A percentile compares a stretch with the other conserved stretches of the same genome.
Evolutionary conservation across 257 asterid genomes (phyloP).

Genomic region (Solanum etuberosum): DNA sequence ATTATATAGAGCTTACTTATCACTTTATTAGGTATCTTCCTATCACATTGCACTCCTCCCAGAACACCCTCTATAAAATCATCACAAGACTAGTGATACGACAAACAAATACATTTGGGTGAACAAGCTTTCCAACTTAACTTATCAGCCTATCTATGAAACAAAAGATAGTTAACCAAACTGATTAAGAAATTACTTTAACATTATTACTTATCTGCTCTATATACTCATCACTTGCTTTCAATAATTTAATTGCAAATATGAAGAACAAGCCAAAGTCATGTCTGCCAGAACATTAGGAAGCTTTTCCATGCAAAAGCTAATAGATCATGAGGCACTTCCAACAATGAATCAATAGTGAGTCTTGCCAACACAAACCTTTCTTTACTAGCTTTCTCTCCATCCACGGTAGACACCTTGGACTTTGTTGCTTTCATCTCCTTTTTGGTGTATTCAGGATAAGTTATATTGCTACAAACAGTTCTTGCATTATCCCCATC

Average conservation of each 20-base stretch:
- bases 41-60: not conserved
- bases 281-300: not conserved
- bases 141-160: not conserved
- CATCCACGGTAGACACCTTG: conserved; percentile 15
- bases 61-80: not conserved
- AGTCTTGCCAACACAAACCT: conserved; percentile 18
- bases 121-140: not conserved
- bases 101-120: not conserved
- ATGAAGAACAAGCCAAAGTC: not conserved
- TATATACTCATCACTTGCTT: not conserved
- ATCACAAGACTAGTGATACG: not conserved
- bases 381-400: conserved; percentile 12
- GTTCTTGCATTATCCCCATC: conserved; percentile 28
- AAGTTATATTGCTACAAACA: conserved; percentile 12
- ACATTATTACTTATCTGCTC: not conserved
- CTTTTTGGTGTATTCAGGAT: conserved; percentile 13
- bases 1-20: not conserved
- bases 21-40: not conserved
- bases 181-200: not conserved
- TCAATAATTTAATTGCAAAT: not conserved
- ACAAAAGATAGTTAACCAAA: not conserved
- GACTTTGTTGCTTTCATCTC: conserved; percentile 15
- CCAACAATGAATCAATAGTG: not conserved
- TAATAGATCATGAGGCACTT: not conserved
- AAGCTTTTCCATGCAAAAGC: conserved; percentile 1